These are phyloP conservation scores for Acanthamoeba lenticulata DNA, from an alignment of 208 protist genomes.

Conservation along the genomic window DNA sequence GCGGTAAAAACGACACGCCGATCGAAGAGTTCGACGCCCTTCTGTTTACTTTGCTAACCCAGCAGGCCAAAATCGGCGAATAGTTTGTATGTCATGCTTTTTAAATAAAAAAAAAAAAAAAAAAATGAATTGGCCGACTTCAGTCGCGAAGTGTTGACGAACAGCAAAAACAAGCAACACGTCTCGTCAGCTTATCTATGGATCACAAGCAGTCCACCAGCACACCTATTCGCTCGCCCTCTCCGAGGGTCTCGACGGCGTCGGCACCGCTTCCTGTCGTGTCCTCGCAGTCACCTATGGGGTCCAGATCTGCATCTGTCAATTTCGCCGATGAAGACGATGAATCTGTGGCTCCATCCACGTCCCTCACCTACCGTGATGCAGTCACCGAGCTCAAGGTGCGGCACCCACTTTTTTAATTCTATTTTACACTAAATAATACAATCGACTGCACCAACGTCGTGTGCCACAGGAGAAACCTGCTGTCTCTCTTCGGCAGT, in stretches of 20 bases:
- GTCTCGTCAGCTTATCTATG: too few species aligned
- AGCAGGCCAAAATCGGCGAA: background rate
- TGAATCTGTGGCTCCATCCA: background rate
- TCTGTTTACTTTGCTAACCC: background rate
- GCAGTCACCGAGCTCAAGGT: slow-evolving; percentile 31
- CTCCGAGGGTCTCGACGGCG: too few species aligned
- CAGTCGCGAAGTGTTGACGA: too few species aligned
- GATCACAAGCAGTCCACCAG: too few species aligned
- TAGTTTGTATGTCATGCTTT: background rate
- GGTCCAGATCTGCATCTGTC: background rate
- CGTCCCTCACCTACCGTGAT: background rate
- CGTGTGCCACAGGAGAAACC: background rate
- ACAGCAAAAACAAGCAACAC: too few species aligned
- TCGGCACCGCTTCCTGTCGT: too few species aligned
- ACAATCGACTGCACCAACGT: background rate
- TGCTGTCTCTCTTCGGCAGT: slow-evolving; percentile 1
- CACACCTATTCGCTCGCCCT: too few species aligned
- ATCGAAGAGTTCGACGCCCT: background rate
- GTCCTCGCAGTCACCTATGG: too few species aligned
- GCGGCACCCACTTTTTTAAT: background rate
- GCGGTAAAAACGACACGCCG: background rate
- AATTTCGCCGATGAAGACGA: background rate
- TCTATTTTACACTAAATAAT: background rate
- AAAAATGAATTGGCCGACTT: too few species aligned
- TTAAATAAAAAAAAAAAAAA: too few species aligned